Conservation (phyloP, 768 basidiomycete species). For the Pisolithus albus region DNA sequence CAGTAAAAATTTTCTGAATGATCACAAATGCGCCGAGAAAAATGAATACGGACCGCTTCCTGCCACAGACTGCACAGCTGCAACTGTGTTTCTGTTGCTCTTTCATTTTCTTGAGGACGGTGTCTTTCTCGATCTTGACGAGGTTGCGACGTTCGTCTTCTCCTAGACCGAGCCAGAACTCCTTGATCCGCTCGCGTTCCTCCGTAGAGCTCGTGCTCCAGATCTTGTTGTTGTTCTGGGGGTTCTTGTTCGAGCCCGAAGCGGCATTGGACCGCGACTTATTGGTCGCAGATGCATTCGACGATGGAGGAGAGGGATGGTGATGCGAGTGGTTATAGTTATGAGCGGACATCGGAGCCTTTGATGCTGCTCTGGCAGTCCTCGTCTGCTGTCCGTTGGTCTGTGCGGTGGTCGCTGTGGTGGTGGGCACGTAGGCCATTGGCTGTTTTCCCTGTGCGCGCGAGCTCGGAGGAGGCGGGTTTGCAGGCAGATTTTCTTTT, state of each 20-base stretch:
- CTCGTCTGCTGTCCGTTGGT: slow-evolving; percentile 29
- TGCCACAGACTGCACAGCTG: slow-evolving; percentile 90
- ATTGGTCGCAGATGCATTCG: slow-evolving; percentile 28
- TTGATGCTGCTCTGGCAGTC: slow-evolving; percentile 47
- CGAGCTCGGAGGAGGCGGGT: slow-evolving; percentile 62
- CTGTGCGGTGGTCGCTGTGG: slow-evolving; percentile 27
- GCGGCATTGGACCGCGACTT: slow-evolving; percentile 25
- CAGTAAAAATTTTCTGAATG: slow-evolving; percentile 13
- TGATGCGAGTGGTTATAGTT: slow-evolving; percentile 48
- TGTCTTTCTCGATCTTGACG: slow-evolving; percentile 97
- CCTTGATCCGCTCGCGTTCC: slow-evolving; percentile 95
- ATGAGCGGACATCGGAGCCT: slow-evolving; percentile 49
- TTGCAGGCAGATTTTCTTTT: slow-evolving; percentile 28
- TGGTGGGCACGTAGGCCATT: slow-evolving; percentile 56
- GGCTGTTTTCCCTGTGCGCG: slow-evolving; percentile 90
- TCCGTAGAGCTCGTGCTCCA: slow-evolving; percentile 91
- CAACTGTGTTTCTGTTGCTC: slow-evolving; percentile 98
- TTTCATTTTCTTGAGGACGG: slow-evolving; percentile 98
- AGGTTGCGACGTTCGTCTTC: slow-evolving; percentile 88
- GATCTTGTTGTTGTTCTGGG: slow-evolving; percentile 67
- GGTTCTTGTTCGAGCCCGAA: slow-evolving; percentile 18
- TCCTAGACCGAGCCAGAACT: slow-evolving; percentile 92
- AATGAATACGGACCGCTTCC: slow-evolving; percentile 76
- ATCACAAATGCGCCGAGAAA: slow-evolving; percentile 19
- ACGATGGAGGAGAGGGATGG: slow-evolving; percentile 41